Base-by-base conservation (phyloP, 148 eudicot genomes). In the Camellia sinensis region DNA sequence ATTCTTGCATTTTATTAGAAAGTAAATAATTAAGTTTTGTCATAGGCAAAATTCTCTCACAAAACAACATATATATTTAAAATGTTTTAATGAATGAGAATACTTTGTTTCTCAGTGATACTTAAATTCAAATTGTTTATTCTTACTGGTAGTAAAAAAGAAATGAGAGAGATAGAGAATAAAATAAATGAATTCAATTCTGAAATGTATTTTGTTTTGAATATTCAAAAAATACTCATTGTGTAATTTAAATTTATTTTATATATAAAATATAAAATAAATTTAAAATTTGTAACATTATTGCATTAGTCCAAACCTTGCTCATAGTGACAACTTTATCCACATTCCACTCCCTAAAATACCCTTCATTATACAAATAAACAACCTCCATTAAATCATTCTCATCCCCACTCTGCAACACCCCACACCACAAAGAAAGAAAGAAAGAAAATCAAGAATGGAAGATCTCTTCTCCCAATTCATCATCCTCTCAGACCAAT, bases 401-500 rank as follows among this genome's bases (percentile, higher is more conserved):
- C 65, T 17, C 19, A 37, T 17, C 63, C 64, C 57, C 43, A 21
- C 40, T 18, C 45, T 17, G 11, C 66, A 29, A 13, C 61, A 54
- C 17, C 17, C 75, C 53, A 61, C 62, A 78, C 4, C 59, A 12
- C 15, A 13, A 54, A 72, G 44, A 29, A 29, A 29, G 37, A 29
- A 29, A 29, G 37, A 29, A 29, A 29, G 37, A 29, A 29, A 29
- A 29, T 29, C 37, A 29, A 29, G 37, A 29, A 91, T 93, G 94
- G 97, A 93, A 84, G 87, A 89, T 60, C 79, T 93, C 15, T 82
- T 93, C 43, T 79, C 77, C 44, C 88, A 93, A 57, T 91, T 91
- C 90, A 82, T 68, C 46, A 75, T 85, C 78, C 87, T 89, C 22
- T 93, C 97, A 48, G 87, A 86, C 76, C 91, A 89, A 74, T 80